Conservation (phyloP, 1,284 basidiomycete species). For the Apiotrichum brassicae region DNA sequence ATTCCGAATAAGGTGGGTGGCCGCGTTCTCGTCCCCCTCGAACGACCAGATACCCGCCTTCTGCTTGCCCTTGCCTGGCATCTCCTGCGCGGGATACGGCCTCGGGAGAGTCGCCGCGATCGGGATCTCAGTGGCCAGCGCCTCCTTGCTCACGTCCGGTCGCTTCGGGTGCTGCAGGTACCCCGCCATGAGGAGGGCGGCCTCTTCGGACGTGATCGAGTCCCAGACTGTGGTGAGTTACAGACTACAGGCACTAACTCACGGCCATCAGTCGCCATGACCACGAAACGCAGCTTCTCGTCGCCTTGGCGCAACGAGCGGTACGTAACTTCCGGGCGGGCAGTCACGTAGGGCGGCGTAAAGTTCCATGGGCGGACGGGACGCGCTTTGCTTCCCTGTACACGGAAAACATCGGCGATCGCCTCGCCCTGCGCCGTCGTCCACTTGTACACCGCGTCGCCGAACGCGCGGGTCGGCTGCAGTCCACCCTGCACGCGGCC, state of each 20-base stretch:
- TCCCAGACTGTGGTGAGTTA: constrained; percentile 64
- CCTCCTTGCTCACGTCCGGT: constrained; percentile 29
- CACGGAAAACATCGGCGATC: constrained; percentile 60
- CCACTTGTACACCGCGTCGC: constrained; percentile 89
- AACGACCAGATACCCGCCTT: constrained; percentile 61
- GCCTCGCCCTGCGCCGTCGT: constrained; percentile 61
- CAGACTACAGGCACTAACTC: constrained; percentile 20
- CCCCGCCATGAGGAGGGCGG: constrained; percentile 80
- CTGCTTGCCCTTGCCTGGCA: constrained; percentile 23
- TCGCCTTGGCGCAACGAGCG: constrained; percentile 53
- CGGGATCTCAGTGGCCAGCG: constrained; percentile 27
- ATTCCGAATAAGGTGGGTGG: constrained; percentile 89
- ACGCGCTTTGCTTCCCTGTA: constrained; percentile 59
- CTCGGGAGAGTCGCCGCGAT: constrained; percentile 20
- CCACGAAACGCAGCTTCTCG: constrained; percentile 60
- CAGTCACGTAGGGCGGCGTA: constrained; percentile 92
- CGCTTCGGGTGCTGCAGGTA: constrained; percentile 63
- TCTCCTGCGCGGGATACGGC: constrained; percentile 37
- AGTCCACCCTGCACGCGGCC: constrained; percentile 88
- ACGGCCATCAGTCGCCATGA: constrained; percentile 83
- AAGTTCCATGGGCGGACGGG: constrained; percentile 56
- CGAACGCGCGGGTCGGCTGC: constrained; percentile 82
- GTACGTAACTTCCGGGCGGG: constrained; percentile 82
- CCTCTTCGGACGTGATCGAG: constrained; percentile 86
- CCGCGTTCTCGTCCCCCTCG: constrained; percentile 72